Conservation (phyloP, 768 basidiomycete genomes). For the Tylopilus sp. region DNA sequence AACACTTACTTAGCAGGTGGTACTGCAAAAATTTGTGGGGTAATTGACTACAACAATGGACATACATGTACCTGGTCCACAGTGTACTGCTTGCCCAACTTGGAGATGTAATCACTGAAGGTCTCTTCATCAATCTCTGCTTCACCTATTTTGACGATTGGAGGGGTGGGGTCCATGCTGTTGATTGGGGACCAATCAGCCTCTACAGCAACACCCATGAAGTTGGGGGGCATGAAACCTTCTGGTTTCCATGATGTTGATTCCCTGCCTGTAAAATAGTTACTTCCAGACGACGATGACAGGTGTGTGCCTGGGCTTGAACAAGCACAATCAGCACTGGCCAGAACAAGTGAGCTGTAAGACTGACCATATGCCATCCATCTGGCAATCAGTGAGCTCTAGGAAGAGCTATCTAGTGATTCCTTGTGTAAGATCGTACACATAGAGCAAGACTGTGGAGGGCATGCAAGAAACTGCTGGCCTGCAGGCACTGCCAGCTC, state of each 20-base stretch:
- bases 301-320: constrained; percentile 76
- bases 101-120: constrained; percentile 77
- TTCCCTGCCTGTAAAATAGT: constrained; percentile 89
- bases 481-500: constrained; percentile 1
- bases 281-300: constrained; percentile 86
- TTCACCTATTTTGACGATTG: constrained; percentile 70
- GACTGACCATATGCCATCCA: constrained; percentile 87
- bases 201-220: no score
- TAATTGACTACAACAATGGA: background rate
- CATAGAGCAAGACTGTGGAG: constrained; percentile 68
- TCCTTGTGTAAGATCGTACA: constrained; percentile 90
- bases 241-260: constrained; percentile 67
- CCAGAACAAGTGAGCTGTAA: background rate
- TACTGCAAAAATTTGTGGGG: constrained; percentile 50
- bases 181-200: background rate
- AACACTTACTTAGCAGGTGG: constrained; percentile 67
- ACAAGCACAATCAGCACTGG: constrained; percentile 7
- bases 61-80: constrained; percentile 70
- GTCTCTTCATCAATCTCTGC: constrained; percentile 82
- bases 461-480: constrained; percentile 11
- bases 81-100: constrained; percentile 78
- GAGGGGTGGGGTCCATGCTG: constrained; percentile 76
- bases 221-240: constrained; percentile 71
- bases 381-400: constrained; percentile 82
- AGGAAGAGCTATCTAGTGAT: constrained; percentile 75